These are phyloP conservation scores for Ambrosia trifida DNA, from an alignment of 129 eudicot species.

Conservation along the genomic window DNA sequence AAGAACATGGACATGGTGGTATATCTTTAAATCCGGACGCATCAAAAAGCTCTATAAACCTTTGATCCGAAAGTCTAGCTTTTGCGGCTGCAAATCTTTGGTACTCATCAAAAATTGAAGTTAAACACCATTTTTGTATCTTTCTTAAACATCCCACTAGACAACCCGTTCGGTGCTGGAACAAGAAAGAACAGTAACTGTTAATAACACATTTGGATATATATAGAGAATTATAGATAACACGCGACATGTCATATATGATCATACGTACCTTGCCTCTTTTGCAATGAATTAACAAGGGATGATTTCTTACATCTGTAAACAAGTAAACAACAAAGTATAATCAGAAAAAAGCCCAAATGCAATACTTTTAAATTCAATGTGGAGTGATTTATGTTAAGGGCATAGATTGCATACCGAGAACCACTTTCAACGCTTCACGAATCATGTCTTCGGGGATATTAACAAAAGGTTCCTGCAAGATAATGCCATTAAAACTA, in stretches of 20 bases:
- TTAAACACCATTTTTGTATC: conserved; percentile 79
- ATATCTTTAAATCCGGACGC: conserved; percentile 53
- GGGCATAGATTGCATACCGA: conserved; percentile 49
- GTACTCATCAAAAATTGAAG: conserved; percentile 86
- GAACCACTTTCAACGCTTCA: conserved; percentile 72
- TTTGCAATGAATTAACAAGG: conserved; percentile 87
- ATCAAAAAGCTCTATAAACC: conserved; percentile 88
- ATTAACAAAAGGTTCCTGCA: conserved; percentile 87
- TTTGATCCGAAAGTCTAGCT: conserved; percentile 84
- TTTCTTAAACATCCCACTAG: conserved; percentile 87
- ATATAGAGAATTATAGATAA: neutral
- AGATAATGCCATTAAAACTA: neutral
- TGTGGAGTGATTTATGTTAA: neutral
- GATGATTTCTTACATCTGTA: conserved; percentile 85
- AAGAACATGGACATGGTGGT: conserved; percentile 55
- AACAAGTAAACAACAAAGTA: conserved; percentile 1
- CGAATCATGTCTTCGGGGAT: conserved; percentile 85
- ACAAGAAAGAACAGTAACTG: conserved; percentile 11
- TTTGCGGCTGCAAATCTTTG: conserved; percentile 93
- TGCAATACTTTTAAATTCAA: neutral
- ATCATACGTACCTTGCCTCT: conserved; percentile 94
- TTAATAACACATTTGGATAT: conserved; percentile 1
- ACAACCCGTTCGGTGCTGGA: conserved; percentile 94
- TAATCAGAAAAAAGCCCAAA: conserved; percentile 10
- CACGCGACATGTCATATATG: conserved; percentile 35